A percentile compares a stretch with the other conserved stretches of the same genome.
phyloP scores from a whole-genome alignment of 345 rosid species.

The Salix caprea region DNA sequence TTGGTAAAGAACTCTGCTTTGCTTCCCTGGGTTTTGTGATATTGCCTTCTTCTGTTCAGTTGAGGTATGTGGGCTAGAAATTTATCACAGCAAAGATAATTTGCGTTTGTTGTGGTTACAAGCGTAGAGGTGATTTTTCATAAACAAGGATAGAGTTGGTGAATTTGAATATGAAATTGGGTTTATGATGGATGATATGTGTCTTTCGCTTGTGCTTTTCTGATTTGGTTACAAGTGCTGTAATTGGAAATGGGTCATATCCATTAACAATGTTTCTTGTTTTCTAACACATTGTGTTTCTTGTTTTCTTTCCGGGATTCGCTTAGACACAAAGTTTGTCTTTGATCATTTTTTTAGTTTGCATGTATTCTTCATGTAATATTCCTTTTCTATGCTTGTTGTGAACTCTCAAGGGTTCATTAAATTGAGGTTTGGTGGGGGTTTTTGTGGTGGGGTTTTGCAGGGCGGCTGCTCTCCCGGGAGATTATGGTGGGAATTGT shows the following conservation, averaged over 20 bases:
- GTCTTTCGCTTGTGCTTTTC: background rate
- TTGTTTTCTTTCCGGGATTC: background rate
- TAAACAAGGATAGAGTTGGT: constrained; percentile 5
- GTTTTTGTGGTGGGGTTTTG: constrained; percentile 13
- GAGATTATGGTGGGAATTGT: constrained; percentile 41
- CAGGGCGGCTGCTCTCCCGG: constrained; percentile 62
- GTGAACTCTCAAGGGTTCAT: background rate
- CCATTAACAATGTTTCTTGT: background rate
- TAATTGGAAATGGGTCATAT: background rate
- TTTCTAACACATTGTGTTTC: background rate
- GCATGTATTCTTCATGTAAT: too few species aligned
- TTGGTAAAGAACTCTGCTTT: background rate
- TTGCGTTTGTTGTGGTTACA: background rate
- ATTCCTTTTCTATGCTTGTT: background rate
- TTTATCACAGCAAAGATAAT: background rate
- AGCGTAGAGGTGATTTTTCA: background rate
- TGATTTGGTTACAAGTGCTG: background rate
- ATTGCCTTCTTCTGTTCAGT: background rate
- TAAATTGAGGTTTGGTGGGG: background rate
- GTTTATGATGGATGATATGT: background rate
- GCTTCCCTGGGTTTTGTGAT: background rate
- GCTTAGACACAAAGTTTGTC: background rate
- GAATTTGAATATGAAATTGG: constrained; percentile 7
- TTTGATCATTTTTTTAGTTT: background rate
- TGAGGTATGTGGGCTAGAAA: constrained; percentile 5